phyloP scores from a whole-genome alignment of 192 early-diverging fungal species.

The Coemansia reversa region DNA sequence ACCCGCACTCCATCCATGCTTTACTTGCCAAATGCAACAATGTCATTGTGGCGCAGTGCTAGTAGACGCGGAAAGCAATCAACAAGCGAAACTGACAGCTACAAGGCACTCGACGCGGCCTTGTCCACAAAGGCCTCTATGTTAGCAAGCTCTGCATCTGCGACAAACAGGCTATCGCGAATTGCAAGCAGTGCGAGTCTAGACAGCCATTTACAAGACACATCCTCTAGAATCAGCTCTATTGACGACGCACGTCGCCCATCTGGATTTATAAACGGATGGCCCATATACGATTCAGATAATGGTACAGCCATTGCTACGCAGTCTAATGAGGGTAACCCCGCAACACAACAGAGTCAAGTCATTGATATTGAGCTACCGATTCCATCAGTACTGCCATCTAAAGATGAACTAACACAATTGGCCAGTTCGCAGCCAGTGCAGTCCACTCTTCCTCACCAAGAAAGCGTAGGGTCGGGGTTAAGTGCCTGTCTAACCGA shows the following conservation, averaged over 20 bases:
- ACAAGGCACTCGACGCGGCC: too few species aligned
- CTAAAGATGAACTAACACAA: background rate
- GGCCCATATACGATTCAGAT: conserved; percentile 32
- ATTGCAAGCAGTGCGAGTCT: background rate
- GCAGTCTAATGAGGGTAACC: background rate
- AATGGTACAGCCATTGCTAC: background rate
- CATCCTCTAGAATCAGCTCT: background rate
- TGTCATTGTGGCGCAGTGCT: background rate
- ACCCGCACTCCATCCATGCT: conserved; percentile 27
- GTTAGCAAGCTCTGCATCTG: background rate
- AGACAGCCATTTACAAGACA: background rate
- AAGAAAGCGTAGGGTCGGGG: conserved; percentile 7
- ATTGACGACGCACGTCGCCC: conserved; percentile 13
- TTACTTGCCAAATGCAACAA: background rate
- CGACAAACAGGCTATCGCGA: conserved; percentile 1
- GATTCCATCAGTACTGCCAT: conserved; percentile 1
- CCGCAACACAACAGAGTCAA: background rate
- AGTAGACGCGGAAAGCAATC: background rate
- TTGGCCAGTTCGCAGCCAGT: conserved; percentile 1
- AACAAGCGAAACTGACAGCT: too few species aligned
- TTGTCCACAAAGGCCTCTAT: too few species aligned
- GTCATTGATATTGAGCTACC: background rate
- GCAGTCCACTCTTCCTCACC: background rate
- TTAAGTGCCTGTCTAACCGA: background rate
- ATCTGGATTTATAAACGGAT: conserved; percentile 35